Base-by-base conservation (phyloP, 257 asterid genomes). In the Coffea eugenioides region DNA sequence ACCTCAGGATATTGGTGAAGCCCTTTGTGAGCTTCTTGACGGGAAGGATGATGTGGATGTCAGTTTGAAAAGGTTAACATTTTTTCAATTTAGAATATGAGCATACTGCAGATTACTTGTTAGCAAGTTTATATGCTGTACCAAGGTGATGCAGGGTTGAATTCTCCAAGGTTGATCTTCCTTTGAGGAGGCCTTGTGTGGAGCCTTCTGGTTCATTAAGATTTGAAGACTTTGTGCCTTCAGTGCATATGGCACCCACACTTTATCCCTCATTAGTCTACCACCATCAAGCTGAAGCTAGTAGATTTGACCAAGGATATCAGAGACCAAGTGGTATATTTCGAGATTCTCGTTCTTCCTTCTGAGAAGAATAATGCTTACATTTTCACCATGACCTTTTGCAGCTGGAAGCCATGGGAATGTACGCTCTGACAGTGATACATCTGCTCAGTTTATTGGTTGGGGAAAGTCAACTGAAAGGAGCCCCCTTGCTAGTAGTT, bases 1-100 rank as follows among this genome's bases (percentile, higher is more conserved):
- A 82, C 95, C 98, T 69, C 88, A 76, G 86, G 98, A 92, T 83
- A 87, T 95, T 79, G 99, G 98, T 78, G 90, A 90, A 88, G 98
- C 98, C 82, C 95, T 95, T 76, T 93, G 99, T 86, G 94, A 88
- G 81, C 99, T 95, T 80, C 93, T 95, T 88, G 96, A 95, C 80
- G 92, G 88, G 78, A 88, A 88, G 34, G 77, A 79, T 86, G 94
- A 80, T 82, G 76, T 79, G 86, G 89, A 84, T 82, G 75, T 80
- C 82, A 76, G 81, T 81, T 59, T 89, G 83, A 85, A 83, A 78
- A 89, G 95, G 97, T 90, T 21, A 66, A 61, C 66, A 21, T 49
- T 79, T 77, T 49, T 11, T 75, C 59, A 73, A 49, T 78, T 80
- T 51, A 72, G 74, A 48, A 71, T 75, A 73, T 65, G 79, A 61